Evolutionary conservation across 176 grass and related monocot species (phyloP).

Genomic region (Bonia amplexicaulis): DNA sequence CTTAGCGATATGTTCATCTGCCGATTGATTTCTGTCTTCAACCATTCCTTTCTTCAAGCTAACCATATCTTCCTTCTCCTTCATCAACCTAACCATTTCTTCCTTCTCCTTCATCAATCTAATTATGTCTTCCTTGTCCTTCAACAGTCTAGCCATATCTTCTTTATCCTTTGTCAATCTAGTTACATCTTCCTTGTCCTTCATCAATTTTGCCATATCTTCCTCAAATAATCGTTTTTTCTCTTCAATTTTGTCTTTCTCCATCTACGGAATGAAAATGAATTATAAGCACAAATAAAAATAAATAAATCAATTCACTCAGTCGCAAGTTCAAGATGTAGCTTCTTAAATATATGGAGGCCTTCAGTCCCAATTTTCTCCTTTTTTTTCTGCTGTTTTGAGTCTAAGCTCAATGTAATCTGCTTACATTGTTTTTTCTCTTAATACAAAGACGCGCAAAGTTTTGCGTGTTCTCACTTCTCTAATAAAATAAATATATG

Average conservation of each 20-base stretch:
- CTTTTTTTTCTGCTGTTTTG: too few relatives aligned
- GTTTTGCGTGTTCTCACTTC: too few relatives aligned
- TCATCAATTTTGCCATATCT: conserved; percentile 23
- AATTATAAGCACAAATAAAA: neutral
- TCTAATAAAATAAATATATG: neutral
- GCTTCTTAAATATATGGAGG: neutral
- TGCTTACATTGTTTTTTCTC: too few relatives aligned
- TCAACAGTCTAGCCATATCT: conserved; percentile 51
- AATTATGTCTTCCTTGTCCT: conserved; percentile 65
- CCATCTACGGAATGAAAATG: conserved; percentile 24
- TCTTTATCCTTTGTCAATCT: conserved; percentile 52
- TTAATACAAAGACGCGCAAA: too few relatives aligned
- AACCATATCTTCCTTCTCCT: conserved; percentile 50
- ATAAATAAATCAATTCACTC: neutral
- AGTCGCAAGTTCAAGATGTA: neutral
- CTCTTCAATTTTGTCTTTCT: conserved; percentile 31
- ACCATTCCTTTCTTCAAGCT: conserved; percentile 30
- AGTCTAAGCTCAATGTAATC: too few relatives aligned
- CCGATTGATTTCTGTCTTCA: conserved; percentile 18
- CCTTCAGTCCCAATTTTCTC: too few relatives aligned
- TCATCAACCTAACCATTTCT: conserved; percentile 57
- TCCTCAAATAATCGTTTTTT: conserved; percentile 16
- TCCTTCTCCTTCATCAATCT: conserved; percentile 85
- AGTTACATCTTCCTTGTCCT: conserved; percentile 41
- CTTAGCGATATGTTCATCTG: conserved; percentile 15